Evolutionary conservation across 257 asterid species (phyloP).

Genomic region (Solanum bukasovii): DNA sequence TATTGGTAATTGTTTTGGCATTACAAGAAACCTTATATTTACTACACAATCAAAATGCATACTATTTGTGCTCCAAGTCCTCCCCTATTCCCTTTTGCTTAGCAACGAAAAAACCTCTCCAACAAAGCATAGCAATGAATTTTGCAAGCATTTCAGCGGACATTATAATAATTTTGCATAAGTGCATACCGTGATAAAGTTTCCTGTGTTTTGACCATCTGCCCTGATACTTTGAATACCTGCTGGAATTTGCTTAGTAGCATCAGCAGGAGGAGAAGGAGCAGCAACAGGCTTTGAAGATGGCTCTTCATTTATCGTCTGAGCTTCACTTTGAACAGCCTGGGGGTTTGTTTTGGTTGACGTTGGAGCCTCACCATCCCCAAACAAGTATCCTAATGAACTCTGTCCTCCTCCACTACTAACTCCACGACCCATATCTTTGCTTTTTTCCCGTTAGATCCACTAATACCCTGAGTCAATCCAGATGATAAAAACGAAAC

Average conservation of each 20-base stretch:
- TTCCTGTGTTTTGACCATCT: background rate
- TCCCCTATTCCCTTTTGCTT: background rate
- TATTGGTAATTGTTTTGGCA: background rate
- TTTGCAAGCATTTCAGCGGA: background rate
- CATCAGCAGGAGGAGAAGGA: background rate
- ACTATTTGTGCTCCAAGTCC: background rate
- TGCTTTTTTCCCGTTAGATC: background rate
- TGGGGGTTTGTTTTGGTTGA: background rate
- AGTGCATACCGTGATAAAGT: background rate
- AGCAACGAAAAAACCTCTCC: background rate
- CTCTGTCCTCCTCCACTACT: constrained; percentile 1
- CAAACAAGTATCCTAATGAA: background rate
- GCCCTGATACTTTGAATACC: background rate
- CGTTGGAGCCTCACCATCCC: background rate
- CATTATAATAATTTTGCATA: background rate
- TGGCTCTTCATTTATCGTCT: background rate
- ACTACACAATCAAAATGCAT: background rate
- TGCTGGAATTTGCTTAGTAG: background rate
- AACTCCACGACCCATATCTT: constrained; percentile 4
- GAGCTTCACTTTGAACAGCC: background rate
- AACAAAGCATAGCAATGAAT: background rate
- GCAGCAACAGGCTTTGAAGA: background rate
- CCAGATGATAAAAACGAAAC: background rate
- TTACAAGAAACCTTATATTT: background rate
- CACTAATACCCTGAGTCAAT: background rate